Evolutionary conservation across 768 basidiomycete species (phyloP).

Genomic region (Daedaleopsis sinensis): DNA sequence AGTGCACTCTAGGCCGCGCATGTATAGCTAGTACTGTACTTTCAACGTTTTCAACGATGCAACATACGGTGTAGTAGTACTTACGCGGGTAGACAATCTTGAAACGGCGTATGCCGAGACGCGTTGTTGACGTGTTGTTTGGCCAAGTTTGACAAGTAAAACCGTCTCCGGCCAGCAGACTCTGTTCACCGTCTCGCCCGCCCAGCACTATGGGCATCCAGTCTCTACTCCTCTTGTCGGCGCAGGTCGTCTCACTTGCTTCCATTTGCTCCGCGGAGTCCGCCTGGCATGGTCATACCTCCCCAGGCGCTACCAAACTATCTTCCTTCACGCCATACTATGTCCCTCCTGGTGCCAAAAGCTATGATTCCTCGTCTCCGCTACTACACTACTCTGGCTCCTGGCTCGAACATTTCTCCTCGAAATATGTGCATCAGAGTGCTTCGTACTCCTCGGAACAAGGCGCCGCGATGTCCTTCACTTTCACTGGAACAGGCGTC

Average conservation of each 20-base stretch:
- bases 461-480: slow-evolving; percentile 55
- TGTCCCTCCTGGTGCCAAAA: slow-evolving; percentile 71
- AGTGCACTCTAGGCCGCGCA: too few relatives aligned
- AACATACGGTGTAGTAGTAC: too few relatives aligned
- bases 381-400: slow-evolving; percentile 62
- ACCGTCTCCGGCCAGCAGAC: not conserved
- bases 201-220: slow-evolving; percentile 18
- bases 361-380: slow-evolving; percentile 71
- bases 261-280: slow-evolving; percentile 35
- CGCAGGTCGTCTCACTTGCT: slow-evolving; percentile 27
- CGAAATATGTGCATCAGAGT: slow-evolving; percentile 51
- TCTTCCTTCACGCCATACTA: slow-evolving; percentile 67
- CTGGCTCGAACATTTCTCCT: slow-evolving; percentile 61
- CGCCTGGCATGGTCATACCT: slow-evolving; percentile 73
- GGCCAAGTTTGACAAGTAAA: slow-evolving; percentile 6
- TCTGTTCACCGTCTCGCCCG: not conserved
- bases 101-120: not conserved
- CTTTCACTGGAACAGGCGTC: slow-evolving; percentile 73
- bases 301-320: slow-evolving; percentile 49
- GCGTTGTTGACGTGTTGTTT: slow-evolving; percentile 17
- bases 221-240: slow-evolving; percentile 12
- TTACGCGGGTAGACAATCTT: too few relatives aligned
- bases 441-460: slow-evolving; percentile 51
- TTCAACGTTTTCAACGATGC: too few relatives aligned
- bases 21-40: too few relatives aligned